Conservation (phyloP, 306 rosid genomes). For the Fragaria vesca region DNA sequence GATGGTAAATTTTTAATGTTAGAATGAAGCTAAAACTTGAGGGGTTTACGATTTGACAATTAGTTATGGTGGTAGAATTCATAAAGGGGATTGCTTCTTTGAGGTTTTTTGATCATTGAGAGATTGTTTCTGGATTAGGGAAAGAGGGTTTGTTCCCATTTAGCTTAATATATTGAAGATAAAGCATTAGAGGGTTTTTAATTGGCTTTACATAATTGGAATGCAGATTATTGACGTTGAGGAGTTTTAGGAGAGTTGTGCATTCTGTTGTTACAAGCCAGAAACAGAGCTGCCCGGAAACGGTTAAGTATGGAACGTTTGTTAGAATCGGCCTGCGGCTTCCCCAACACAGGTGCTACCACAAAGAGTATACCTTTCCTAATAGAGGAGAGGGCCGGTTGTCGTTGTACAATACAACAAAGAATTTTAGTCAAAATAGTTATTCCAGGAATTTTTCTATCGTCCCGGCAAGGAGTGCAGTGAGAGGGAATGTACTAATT, state of each 20-base stretch:
- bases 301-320: conserved; percentile 47
- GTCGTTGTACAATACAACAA: conserved; percentile 37
- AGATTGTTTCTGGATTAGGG: not conserved
- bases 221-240: conserved; percentile 76
- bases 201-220: conserved; percentile 17
- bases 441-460: conserved; percentile 43
- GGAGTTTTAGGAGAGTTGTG: conserved; percentile 45
- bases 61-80: not conserved
- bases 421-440: conserved; percentile 28
- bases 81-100: not conserved
- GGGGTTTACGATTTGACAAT: not conserved
- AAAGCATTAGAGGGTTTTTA: not conserved
- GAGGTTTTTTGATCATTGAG: not conserved
- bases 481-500: conserved; percentile 50
- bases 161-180: not conserved
- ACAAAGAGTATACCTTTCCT: conserved; percentile 37
- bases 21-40: not conserved
- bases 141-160: not conserved
- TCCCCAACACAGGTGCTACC: conserved; percentile 45
- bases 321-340: conserved; percentile 44
- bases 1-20: not conserved
- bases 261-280: conserved; percentile 39
- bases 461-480: conserved; percentile 40
- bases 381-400: conserved; percentile 39
- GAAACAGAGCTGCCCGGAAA: conserved; percentile 36